A percentile compares a stretch with the other conserved stretches of the same genome.
phyloP scores from a whole-genome alignment of 2,329 filamentous ascomycete genomes.

The Colletotrichum sansevieriae region DNA sequence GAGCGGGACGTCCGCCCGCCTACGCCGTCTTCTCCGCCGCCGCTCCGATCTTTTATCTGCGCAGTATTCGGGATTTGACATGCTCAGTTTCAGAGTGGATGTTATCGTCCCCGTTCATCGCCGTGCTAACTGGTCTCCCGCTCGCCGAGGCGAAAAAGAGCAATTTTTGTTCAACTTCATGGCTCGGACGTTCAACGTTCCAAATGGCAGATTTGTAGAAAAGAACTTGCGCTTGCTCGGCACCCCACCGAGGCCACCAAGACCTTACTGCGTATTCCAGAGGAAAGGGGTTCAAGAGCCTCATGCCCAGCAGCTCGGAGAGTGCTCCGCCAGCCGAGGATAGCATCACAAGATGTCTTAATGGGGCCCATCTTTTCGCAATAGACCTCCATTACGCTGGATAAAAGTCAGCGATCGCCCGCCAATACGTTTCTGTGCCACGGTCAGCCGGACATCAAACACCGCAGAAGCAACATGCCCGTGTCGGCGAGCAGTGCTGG shows the following conservation, averaged over 20 bases:
- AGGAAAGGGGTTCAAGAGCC: too few relatives aligned
- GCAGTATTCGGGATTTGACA: conserved; percentile 31
- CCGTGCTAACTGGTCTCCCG: not conserved
- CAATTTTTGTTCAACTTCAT: not conserved
- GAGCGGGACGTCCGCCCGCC: not conserved
- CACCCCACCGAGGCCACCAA: not conserved
- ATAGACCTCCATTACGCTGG: not conserved
- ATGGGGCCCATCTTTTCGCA: too few relatives aligned
- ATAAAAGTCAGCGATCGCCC: not conserved
- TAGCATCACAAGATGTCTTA: too few relatives aligned
- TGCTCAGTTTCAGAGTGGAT: conserved; percentile 11
- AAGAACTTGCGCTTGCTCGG: not conserved
- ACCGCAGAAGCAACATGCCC: not conserved
- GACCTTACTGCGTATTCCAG: too few relatives aligned
- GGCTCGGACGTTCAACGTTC: not conserved
- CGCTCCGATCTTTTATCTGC: not conserved
- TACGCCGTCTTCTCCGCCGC: not conserved
- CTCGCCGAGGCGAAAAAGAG: not conserved
- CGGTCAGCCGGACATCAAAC: not conserved
- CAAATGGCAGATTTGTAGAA: not conserved
- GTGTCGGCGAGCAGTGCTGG: not conserved
- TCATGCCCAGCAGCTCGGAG: too few relatives aligned
- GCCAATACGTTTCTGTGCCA: not conserved
- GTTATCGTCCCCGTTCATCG: not conserved
- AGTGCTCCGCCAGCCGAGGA: too few relatives aligned